Base-by-base conservation (phyloP, 192 early-diverging fungal species). In the Coemansia sp. region DNA sequence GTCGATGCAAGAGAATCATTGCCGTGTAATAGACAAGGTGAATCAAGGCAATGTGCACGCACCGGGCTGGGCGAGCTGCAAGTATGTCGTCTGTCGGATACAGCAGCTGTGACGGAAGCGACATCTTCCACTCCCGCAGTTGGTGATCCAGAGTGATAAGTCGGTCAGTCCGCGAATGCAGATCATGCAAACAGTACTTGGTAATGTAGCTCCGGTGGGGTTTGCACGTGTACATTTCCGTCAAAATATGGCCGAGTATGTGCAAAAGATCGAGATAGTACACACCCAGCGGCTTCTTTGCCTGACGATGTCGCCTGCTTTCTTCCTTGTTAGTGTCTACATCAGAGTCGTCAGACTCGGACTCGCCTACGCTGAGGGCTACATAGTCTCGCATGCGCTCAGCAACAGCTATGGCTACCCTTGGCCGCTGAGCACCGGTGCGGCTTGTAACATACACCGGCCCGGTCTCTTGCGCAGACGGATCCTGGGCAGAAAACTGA, bases 211-310 rank as follows among this genome's bases (percentile, higher is more conserved):
- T 57, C 41, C 69, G 64, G 53, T 70, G 60, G 9, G 82, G 76
- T 62, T 79, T 79, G 66, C 72, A 79, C 12, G 72, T 65, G 73
- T 83, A 83, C 69, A 83, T 75, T 56, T 83, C 76, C 0, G 69
- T 72, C 17, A 83, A 43, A 17, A 77, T 61, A 35, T 76, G 76
- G 19, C 76, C 70, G 27, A 79, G 53, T 19, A 83, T 57, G 53
- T 79, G 76, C 14, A 83, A 56, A 15, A 83, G 65, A 10, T 69
- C 62, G 7, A 83, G 72, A 22, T 79, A 75, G 57, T 83, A 76
- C 38, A 70, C 73, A 4, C 79, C 79, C 15, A 59, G 62, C 48
- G 66, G 49, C 66, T 65, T 65, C 10, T 25, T 49, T 60, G 56
- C 49, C 15, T 56, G 43, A 9, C 62, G 38, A 38, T 39, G 63